Conservation (phyloP, 1,284 basidiomycete genomes). For the Cystobasidiaceae sp. region DNA sequence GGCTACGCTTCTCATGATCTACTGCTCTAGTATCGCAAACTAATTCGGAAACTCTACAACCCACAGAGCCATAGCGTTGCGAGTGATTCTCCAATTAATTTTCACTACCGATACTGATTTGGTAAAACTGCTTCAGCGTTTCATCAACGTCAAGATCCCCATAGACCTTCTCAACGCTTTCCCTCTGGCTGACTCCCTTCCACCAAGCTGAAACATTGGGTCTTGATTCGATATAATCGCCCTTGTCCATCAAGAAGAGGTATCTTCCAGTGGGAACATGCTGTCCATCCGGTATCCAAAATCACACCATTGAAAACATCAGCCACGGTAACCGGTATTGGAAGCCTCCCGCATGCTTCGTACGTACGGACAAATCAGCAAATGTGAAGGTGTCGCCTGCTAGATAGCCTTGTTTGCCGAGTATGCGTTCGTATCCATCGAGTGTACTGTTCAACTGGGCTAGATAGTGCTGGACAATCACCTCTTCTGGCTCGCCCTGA, state of each 20-base stretch:
- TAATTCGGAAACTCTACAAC: too few species aligned
- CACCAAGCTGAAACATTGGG: constrained; percentile 26
- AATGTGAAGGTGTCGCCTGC: constrained; percentile 19
- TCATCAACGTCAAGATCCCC: too few species aligned
- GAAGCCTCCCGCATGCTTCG: background rate
- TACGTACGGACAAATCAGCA: constrained; percentile 26
- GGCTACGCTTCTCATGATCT: too few species aligned
- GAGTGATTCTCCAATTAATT: too few species aligned
- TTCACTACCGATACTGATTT: too few species aligned
- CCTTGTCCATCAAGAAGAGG: background rate
- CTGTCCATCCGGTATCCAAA: too few species aligned
- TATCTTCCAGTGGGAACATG: constrained; percentile 14
- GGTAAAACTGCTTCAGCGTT: too few species aligned
- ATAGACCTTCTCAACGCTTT: constrained; percentile 1
- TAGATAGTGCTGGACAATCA: background rate
- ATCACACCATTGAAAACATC: background rate
- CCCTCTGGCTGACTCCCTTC: background rate
- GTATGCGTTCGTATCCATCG: constrained; percentile 54
- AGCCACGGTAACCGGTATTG: background rate
- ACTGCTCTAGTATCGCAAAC: too few species aligned
- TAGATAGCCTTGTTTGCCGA: constrained; percentile 50
- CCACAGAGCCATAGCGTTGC: too few species aligned
- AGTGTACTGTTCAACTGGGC: constrained; percentile 45
- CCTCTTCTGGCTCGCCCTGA: too few species aligned
- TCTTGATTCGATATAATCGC: constrained; percentile 18